Percentiles rank a stretch among this genome's conserved stretches.
Evolutionary conservation across 441 rosid species (phyloP).

Genomic region (Adansonia madagascariensis): DNA sequence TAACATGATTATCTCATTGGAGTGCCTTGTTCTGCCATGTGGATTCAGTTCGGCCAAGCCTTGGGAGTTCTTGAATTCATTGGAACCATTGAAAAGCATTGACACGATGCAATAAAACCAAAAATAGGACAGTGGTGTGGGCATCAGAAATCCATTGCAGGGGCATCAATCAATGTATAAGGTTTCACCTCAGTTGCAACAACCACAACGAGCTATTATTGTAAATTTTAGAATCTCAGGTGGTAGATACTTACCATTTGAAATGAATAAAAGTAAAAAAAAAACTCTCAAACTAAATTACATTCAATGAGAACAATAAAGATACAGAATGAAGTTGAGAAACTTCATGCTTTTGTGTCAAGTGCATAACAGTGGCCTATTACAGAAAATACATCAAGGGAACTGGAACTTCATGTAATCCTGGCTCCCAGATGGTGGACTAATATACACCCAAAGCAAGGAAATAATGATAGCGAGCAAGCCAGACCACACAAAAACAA

Average conservation of each 20-base stretch:
- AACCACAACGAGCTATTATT: not conserved
- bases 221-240: not conserved
- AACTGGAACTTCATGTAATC: slow-evolving; percentile 64
- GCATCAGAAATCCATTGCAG: not conserved
- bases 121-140: not conserved
- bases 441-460: slow-evolving; percentile 59
- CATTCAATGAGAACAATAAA: slow-evolving; percentile 18
- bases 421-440: slow-evolving; percentile 56
- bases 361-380: not conserved
- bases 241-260: not conserved
- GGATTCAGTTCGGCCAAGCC: slow-evolving; percentile 16
- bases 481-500: slow-evolving; percentile 69
- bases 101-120: not conserved
- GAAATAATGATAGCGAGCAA: slow-evolving; percentile 55
- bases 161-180: no score
- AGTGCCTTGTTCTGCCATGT: not conserved
- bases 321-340: slow-evolving; percentile 40
- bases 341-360: slow-evolving; percentile 33
- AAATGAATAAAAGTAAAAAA: not conserved
- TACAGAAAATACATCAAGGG: slow-evolving; percentile 39
- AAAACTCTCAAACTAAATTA: slow-evolving; percentile 11
- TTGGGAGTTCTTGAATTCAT: not conserved
- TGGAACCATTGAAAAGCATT: not conserved
- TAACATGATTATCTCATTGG: not conserved
- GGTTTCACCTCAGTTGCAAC: no score